Evolutionary conservation across 2,329 filamentous ascomycete genomes (phyloP), one percentile per base, ranked within the genome.

Genomic region (Pseudocercospora ulei): DNA sequence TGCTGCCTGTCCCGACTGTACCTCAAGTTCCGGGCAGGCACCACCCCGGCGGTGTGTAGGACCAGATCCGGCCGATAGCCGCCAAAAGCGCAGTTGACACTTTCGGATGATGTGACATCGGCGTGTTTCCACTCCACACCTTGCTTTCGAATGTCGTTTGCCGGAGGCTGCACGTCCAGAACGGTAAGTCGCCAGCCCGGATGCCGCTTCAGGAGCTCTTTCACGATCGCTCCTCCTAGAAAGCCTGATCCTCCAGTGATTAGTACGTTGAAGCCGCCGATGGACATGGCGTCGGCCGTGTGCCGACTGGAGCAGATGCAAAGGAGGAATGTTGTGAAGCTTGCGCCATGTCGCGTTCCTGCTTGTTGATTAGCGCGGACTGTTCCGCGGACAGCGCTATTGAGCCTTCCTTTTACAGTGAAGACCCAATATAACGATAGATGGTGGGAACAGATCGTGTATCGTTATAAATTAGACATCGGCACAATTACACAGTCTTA

Each of bases 1-100:
- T 63, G 59, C 31, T 52, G 50, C 2, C 55, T 50, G 22, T 55
- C 56, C 37, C 51, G 60, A 33, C 52, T 59, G 51, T 70, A 69
- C 14, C 67, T 57, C 27, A 47, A 43, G 12, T 51, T 38, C 13
- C 64, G 60, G 1, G 58, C 46, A 0, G 64, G 63, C 9, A 64
- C 62, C 3, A 66, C 54, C 62, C 63, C 72, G 12, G 88, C 90
- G 2, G 87, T 93, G 64, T 98, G 88, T 55, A 96, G 80, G 35
- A 98, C 84, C 8, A 92, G 75, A 57, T 86, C 78, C 12, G 88
- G 87, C 53, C 72, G 73, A 38, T 78, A 69, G 47, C 25, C 17
- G 19, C 70, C 62, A 53, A 96, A 77, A 1, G 62, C 60, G 1
- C 52, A 51, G 6, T 49, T 39, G 0, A 68, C 58, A 7, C 57